Conservation (phyloP, 495 filamentous ascomycete species). For the Xylaria nigripes region DNA sequence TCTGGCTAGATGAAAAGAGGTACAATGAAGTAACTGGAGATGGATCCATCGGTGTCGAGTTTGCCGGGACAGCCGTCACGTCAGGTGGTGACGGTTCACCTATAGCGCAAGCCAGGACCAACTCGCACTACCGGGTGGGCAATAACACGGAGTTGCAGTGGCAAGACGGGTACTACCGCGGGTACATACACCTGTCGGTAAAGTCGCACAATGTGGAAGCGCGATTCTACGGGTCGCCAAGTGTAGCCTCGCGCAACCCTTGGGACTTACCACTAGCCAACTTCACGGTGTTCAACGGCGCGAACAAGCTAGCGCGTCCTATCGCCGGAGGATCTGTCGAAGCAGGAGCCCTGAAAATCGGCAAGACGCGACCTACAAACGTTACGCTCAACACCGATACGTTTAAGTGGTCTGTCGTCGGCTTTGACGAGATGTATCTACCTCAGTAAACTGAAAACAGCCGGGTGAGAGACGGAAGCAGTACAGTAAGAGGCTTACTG, state of each 20-base stretch:
- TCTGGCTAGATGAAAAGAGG: constrained; percentile 48
- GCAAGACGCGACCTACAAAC: constrained; percentile 39
- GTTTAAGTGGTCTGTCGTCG: constrained; percentile 24
- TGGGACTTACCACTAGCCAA: constrained; percentile 53
- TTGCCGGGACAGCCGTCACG: constrained; percentile 55
- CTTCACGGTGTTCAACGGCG: constrained; percentile 50
- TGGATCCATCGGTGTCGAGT: constrained; percentile 57
- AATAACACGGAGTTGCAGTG: constrained; percentile 56
- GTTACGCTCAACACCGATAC: constrained; percentile 43
- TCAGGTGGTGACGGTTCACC: constrained; percentile 44
- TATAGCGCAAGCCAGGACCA: constrained; percentile 32
- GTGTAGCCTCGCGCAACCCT: constrained; percentile 36
- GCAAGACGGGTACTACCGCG: constrained; percentile 61
- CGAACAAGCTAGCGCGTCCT: constrained; percentile 40
- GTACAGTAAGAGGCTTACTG: background rate
- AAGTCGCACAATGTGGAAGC: constrained; percentile 18
- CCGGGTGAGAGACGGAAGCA: too few species aligned
- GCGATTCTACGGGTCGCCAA: constrained; percentile 35
- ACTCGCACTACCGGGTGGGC: constrained; percentile 34
- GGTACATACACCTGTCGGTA: constrained; percentile 41
- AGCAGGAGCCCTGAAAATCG: constrained; percentile 41
- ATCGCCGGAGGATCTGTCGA: constrained; percentile 46
- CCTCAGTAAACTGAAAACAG: background rate
- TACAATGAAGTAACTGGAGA: constrained; percentile 50
- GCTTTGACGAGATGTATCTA: constrained; percentile 26